Evolutionary conservation across 148 eudicot genomes (phyloP), one percentile per base, ranked within the genome.

Genomic region (Nyssa sinensis): DNA sequence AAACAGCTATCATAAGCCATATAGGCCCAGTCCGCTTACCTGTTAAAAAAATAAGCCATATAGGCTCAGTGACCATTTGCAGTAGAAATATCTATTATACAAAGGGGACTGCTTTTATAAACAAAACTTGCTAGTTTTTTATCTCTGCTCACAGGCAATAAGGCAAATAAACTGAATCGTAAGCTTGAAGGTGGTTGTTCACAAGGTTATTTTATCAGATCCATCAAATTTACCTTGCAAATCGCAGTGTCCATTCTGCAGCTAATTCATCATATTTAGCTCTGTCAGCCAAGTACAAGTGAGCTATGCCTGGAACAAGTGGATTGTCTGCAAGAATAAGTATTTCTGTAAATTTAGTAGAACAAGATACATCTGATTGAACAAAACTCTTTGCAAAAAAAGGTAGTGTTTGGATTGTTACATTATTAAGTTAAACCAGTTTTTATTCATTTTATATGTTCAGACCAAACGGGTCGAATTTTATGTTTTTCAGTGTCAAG

Each of bases 241-340:
- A 95, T 58, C 98, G 86, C 32, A 72, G 79, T 0, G 96, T 95
- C 97, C 97, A 95, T 82, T 92, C 89, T 12, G 97, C 96, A 66
- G 98, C 97, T 70, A 89, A 75, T 81, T 89, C 87, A 76, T 95
- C 96, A 41, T 90, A 93, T 78, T 87, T 90, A 44, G 78, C 75
- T 77, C 81, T 86, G 77, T 95, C 97, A 19, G 69, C 88, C 83
- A 90, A 79, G 81, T 89, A 90, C 69, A 90, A 77, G 74, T 76
- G 92, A 8, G 97, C 97, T 69, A 89, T 85, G 67, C 84, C 89
- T 1, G 98, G 91, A 75, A 87, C 84, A 60, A 83, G 85, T 4
- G 97, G 84, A 78, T 86, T 81, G 81, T 85, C 97, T 95, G 85
- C 85, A 81, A 66, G 23, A 74, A 44, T 37, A 27, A 41, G 28